phyloP scores from a whole-genome alignment of 352 stramenopile species.

The Pythium aquatile region DNA sequence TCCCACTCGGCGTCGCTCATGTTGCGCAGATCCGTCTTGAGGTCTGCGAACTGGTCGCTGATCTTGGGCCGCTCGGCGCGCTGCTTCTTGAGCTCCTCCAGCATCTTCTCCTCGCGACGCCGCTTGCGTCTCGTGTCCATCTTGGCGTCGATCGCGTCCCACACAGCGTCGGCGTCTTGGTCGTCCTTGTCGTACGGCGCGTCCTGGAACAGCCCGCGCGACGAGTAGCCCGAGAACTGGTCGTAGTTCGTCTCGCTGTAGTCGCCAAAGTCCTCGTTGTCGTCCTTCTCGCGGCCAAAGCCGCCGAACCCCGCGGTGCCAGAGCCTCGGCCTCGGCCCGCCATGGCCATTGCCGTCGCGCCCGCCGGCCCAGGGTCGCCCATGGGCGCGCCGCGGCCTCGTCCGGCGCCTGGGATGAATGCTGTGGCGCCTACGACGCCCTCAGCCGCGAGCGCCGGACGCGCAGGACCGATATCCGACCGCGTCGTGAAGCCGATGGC shows the following conservation, averaged over 20 bases:
- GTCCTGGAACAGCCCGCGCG: constrained; percentile 86
- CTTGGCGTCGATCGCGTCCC: constrained; percentile 94
- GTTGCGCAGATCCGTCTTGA: constrained; percentile 92
- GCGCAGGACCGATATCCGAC: constrained; percentile 94
- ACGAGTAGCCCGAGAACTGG: constrained; percentile 89
- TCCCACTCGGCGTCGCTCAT: constrained; percentile 96
- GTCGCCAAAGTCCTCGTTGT: constrained; percentile 86
- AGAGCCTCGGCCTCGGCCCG: constrained; percentile 60
- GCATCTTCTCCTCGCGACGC: constrained; percentile 73
- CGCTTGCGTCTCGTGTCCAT: constrained; percentile 93
- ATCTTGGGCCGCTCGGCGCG: constrained; percentile 91
- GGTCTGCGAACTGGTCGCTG: constrained; percentile 96
- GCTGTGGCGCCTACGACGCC: constrained; percentile 62
- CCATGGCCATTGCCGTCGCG: constrained; percentile 12
- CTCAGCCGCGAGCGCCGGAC: constrained; percentile 57
- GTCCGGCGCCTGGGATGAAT: constrained; percentile 83
- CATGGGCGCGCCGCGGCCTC: constrained; percentile 63
- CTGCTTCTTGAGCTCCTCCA: constrained; percentile 87
- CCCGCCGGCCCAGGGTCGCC: constrained; percentile 22
- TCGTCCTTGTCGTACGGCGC: constrained; percentile 96
- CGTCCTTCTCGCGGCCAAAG: constrained; percentile 83
- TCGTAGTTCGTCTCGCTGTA: constrained; percentile 93
- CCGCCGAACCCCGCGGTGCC: constrained; percentile 79
- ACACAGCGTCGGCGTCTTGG: constrained; percentile 95
- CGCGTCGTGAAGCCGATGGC: constrained; percentile 97